Base-by-base conservation (phyloP, 345 rosid species). In the Murraya paniculata region DNA sequence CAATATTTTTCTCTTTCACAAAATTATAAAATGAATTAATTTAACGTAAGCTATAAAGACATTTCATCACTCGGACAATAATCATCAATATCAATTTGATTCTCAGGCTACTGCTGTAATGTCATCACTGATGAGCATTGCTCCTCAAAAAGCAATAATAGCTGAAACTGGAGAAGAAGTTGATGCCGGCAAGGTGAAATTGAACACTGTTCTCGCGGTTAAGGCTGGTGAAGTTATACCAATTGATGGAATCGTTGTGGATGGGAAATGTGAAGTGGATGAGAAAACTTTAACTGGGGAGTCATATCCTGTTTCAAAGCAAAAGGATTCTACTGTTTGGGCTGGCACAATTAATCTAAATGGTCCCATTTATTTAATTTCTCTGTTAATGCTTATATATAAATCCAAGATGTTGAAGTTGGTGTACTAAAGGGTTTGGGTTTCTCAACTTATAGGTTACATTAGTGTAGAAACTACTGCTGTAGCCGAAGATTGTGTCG, bases 271-370 rank as follows among this genome's bases (percentile, higher is more conserved):
- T 59, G 98, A 96, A 70, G 98, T 92, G 36, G 98, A 96, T 69
- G 99, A 96, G 88, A 96, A 88, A 80, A 86, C 97, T 9, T 80
- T 94, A 71, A 96, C 98, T 0, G 99, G 99, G 21, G 99, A 94
- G 80, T 88, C 99, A 7, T 91, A 88, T 80, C 98, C 98, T 0
- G 98, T 91, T 67, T 70, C 93, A 72, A 96, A 96, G 80, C 87
- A 87, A 31, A 81, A 73, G 50, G 95, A 90, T 77, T 92, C 94
- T 0, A 67, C 84, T 4, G 97, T 94, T 38, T 96, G 90, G 97
- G 97, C 99, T 48, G 99, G 99, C 82, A 94, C 98, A 72, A 87
- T 96, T 48, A 96, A 92, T 84, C 79, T 92, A 39, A 90, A 94
- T 72, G 99, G 98, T 94, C 77, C 10, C 24, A 39, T 24, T 39